phyloP scores from a whole-genome alignment of 2,329 filamentous ascomycete genomes.

The Balansia obtecta region DNA sequence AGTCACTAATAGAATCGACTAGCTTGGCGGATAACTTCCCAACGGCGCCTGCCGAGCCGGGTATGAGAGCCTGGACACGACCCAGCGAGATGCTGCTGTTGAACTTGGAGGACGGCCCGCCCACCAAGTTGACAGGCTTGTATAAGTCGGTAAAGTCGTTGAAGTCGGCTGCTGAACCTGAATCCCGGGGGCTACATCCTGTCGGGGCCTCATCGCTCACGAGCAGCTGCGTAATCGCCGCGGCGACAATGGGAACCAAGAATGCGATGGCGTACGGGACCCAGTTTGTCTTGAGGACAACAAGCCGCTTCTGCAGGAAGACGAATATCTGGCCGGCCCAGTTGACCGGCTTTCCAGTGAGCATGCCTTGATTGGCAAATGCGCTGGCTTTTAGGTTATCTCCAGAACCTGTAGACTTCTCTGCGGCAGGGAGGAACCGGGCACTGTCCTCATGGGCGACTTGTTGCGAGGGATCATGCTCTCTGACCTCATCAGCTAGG shows the following conservation, averaged over 20 bases:
- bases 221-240: conserved; percentile 70
- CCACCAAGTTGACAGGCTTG: conserved; percentile 10
- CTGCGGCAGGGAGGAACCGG: conserved; percentile 11
- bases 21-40: conserved; percentile 9
- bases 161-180: conserved; percentile 14
- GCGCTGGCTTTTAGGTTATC: conserved; percentile 21
- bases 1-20: conserved; percentile 44
- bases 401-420: conserved; percentile 10
- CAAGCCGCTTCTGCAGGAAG: conserved; percentile 65
- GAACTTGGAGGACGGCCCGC: conserved; percentile 13
- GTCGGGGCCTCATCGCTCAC: conserved; percentile 42
- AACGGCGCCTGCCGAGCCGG: conserved; percentile 4
- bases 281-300: conserved; percentile 66
- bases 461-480: conserved; percentile 39
- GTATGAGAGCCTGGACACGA: conserved; percentile 8
- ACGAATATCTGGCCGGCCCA: conserved; percentile 60
- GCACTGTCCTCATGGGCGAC: conserved; percentile 15
- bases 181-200: conserved; percentile 42
- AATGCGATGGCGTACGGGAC: conserved; percentile 65
- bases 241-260: conserved; percentile 65
- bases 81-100: conserved; percentile 3
- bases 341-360: conserved; percentile 57
- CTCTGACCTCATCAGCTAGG: conserved; percentile 57
- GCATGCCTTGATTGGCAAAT: conserved; percentile 29
- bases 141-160: conserved; percentile 11